A percentile compares a stretch with the other conserved stretches of the same genome.
phyloP scores from a whole-genome alignment of 257 asterid species.

The Scutellaria barbata region DNA sequence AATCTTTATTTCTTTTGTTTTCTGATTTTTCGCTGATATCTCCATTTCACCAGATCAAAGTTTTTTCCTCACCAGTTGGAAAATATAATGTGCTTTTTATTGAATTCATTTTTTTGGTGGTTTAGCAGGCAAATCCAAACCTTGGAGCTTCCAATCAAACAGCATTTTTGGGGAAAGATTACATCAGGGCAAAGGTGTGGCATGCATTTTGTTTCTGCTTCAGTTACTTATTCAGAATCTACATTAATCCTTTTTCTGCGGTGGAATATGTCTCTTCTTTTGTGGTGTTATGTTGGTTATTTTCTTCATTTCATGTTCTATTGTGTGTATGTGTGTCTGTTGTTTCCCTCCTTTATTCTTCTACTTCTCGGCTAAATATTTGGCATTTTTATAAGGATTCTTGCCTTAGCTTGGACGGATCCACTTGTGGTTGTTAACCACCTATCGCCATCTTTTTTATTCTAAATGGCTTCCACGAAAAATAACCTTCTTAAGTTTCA shows the following conservation, averaged over 20 bases:
- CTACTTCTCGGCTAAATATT: not conserved
- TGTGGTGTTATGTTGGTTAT: not conserved
- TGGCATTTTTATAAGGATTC: not conserved
- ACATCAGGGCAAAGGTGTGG: slow-evolving; percentile 54
- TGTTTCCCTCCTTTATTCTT: too few relatives aligned
- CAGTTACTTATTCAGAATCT: not conserved
- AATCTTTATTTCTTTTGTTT: not conserved
- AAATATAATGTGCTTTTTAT: not conserved
- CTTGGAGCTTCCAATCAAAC: slow-evolving; percentile 45
- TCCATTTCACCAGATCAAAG: not conserved
- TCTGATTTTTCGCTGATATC: not conserved
- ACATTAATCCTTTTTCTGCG: not conserved
- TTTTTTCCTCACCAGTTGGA: not conserved
- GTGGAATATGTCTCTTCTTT: not conserved
- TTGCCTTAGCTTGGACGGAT: not conserved
- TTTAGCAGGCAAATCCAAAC: slow-evolving; percentile 53
- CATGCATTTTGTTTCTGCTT: slow-evolving; percentile 21
- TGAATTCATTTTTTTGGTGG: slow-evolving; percentile 16
- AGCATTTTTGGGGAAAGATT: slow-evolving; percentile 45
- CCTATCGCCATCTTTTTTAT: not conserved
- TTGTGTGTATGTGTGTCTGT: not conserved
- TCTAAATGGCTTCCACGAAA: not conserved
- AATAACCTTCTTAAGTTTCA: slow-evolving; percentile 14
- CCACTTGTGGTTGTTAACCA: not conserved
- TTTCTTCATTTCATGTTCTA: not conserved